A percentile compares a stretch with the other conserved stretches of the same genome.
Evolutionary conservation across 176 grass and related monocot species (phyloP).

Genomic region (Ensete ventricosum): DNA sequence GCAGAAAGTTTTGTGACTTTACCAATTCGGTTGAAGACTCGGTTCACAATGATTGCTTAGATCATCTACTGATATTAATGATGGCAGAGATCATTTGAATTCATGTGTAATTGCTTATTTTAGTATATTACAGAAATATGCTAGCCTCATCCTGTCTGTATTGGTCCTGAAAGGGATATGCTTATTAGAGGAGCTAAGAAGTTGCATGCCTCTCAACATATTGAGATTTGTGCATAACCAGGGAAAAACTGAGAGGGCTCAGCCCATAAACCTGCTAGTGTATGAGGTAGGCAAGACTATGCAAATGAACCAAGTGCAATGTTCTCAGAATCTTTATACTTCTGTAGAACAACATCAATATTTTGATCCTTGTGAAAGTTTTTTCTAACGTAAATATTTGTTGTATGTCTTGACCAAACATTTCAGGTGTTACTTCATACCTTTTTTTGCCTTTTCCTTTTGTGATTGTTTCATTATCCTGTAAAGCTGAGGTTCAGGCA

Average conservation of each 20-base stretch:
- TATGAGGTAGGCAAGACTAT: not conserved
- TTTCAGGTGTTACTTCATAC: not conserved
- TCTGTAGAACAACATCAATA: not conserved
- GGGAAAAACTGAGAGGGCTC: not conserved
- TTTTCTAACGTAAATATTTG: not conserved
- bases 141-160: too few species aligned
- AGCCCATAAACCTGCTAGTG: not conserved
- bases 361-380: not conserved
- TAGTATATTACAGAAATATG: too few species aligned
- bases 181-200: not conserved
- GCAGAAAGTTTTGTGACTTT: not conserved
- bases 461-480: not conserved
- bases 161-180: not conserved
- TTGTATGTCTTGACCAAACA: not conserved
- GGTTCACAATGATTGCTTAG: not conserved
- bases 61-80: not conserved
- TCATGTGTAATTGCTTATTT: too few species aligned
- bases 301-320: not conserved
- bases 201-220: not conserved
- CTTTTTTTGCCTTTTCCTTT: conserved; percentile 1
- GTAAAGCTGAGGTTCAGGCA: not conserved
- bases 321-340: not conserved
- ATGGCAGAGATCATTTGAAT: too few species aligned
- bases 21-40: not conserved
- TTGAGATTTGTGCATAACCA: not conserved